Conservation (phyloP, 305 asterid genomes). For the Andrographis paniculata region DNA sequence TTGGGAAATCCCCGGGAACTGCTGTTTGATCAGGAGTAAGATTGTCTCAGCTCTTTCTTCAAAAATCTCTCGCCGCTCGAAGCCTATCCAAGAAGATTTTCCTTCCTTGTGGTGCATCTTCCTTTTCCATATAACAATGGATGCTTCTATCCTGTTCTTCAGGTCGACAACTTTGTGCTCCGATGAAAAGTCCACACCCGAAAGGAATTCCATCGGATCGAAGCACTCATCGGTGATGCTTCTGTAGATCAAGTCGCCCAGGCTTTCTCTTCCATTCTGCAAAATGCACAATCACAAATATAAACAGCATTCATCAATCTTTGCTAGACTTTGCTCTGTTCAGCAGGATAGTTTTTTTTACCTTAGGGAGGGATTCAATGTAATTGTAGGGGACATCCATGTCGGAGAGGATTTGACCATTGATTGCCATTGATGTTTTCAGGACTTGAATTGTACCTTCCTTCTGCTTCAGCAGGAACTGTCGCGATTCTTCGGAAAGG, state of each 20-base stretch:
- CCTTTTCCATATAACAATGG: constrained; percentile 79
- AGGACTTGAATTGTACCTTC: constrained; percentile 63
- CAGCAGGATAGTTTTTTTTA: too few species aligned
- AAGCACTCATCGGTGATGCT: constrained; percentile 62
- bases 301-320: too few species aligned
- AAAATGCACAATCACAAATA: not conserved
- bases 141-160: constrained; percentile 82
- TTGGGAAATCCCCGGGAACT: constrained; percentile 72
- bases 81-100: constrained; percentile 64
- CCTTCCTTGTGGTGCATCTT: constrained; percentile 62
- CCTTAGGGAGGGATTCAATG: constrained; percentile 89
- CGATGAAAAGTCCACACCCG: constrained; percentile 57
- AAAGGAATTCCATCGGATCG: constrained; percentile 64
- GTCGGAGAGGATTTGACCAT: constrained; percentile 71
- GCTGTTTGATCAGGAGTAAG: constrained; percentile 58
- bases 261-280: constrained; percentile 77
- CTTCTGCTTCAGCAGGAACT: constrained; percentile 39
- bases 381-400: constrained; percentile 89
- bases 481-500: constrained; percentile 45
- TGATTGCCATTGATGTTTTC: constrained; percentile 85
- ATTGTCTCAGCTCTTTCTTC: constrained; percentile 83
- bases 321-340: too few species aligned
- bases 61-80: constrained; percentile 74
- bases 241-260: constrained; percentile 65
- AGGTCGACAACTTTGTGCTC: constrained; percentile 82